Evolutionary conservation across 192 early-diverging fungal species (phyloP).

Genomic region (Coemansia sp.): DNA sequence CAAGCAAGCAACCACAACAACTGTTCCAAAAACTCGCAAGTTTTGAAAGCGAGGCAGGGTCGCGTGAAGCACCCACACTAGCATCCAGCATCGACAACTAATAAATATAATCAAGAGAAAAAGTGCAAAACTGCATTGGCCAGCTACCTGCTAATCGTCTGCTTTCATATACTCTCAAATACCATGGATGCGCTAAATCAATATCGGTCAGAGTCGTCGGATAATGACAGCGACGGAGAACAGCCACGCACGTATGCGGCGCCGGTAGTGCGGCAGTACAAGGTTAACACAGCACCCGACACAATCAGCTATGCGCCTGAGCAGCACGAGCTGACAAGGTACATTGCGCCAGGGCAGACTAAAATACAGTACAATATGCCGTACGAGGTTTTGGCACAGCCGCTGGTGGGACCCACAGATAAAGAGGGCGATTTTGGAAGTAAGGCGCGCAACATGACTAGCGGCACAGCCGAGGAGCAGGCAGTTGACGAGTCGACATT

Average conservation of each 20-base stretch:
- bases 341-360: conserved; percentile 16
- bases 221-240: conserved; percentile 20
- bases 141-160: too few species aligned
- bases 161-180: too few species aligned
- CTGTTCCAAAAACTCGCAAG: too few species aligned
- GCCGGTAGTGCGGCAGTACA: conserved; percentile 39
- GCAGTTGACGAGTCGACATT: conserved; percentile 55
- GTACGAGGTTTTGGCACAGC: conserved; percentile 28
- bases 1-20: too few species aligned
- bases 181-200: conserved; percentile 41
- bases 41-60: too few species aligned
- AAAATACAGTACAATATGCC: conserved; percentile 26
- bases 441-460: conserved; percentile 2
- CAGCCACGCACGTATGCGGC: background rate
- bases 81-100: too few species aligned
- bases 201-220: conserved; percentile 36
- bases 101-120: too few species aligned
- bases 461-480: conserved; percentile 30
- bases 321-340: conserved; percentile 3
- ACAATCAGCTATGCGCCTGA: conserved; percentile 3
- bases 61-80: too few species aligned
- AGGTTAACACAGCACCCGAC: conserved; percentile 36
- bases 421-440: conserved; percentile 21
- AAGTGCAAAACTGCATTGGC: too few species aligned
- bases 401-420: conserved; percentile 24